Conservation (phyloP, 345 rosid genomes). For the Eucalyptus cloeziana region DNA sequence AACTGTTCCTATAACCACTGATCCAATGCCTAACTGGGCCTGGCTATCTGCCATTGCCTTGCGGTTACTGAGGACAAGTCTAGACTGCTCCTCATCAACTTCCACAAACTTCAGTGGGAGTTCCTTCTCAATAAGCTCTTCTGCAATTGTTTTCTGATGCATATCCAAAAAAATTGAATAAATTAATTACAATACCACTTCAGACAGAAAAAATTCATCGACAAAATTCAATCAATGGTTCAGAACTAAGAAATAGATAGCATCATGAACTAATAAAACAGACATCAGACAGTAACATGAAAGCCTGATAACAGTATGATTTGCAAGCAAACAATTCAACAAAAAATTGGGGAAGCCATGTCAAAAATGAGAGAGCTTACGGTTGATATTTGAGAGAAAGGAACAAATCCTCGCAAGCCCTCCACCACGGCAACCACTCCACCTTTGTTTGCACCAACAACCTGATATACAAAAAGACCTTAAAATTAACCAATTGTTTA, state of each 20-base stretch:
- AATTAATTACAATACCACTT: neutral
- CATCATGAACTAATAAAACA: neutral
- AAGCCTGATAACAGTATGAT: neutral
- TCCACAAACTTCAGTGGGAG: constrained; percentile 90
- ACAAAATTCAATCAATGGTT: neutral
- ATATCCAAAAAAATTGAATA: neutral
- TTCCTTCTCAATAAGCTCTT: constrained; percentile 82
- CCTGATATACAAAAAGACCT: constrained; percentile 16
- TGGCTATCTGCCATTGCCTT: constrained; percentile 98
- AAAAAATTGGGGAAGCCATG: neutral
- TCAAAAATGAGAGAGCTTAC: constrained; percentile 24
- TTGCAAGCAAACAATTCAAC: neutral
- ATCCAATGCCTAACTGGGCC: constrained; percentile 93
- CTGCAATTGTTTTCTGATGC: constrained; percentile 60
- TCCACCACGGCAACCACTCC: constrained; percentile 84
- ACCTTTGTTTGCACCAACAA: constrained; percentile 84
- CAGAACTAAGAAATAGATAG: neutral
- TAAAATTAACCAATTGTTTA: neutral
- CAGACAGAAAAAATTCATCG: neutral
- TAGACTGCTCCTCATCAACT: constrained; percentile 88
- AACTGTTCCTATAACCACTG: constrained; percentile 80
- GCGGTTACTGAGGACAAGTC: constrained; percentile 91
- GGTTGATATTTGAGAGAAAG: constrained; percentile 86
- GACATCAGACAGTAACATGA: neutral
- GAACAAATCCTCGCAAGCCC: constrained; percentile 86